Evolutionary conservation across 495 filamentous ascomycete species (phyloP).

Genomic region (Bacidia rubella): DNA sequence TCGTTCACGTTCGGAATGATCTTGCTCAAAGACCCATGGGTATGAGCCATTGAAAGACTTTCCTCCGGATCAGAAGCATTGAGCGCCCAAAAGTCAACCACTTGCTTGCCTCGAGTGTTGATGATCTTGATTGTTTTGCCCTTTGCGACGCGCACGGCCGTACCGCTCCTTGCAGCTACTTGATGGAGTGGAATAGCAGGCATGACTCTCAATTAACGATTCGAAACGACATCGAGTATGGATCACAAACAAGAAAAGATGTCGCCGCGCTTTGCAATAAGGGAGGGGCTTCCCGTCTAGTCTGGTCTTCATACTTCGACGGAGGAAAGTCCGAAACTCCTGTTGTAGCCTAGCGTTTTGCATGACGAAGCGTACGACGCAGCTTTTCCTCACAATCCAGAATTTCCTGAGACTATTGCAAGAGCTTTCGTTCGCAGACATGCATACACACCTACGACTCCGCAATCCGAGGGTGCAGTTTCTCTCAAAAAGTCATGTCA

Average conservation of each 20-base stretch:
- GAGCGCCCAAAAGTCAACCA: slow-evolving; percentile 38
- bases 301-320: too few species aligned
- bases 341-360: too few species aligned
- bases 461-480: not conserved
- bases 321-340: too few species aligned
- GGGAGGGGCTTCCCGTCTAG: too few species aligned
- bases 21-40: slow-evolving; percentile 23
- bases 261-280: too few species aligned
- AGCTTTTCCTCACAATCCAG: too few species aligned
- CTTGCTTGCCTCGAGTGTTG: slow-evolving; percentile 40
- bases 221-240: too few species aligned
- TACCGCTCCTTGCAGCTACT: slow-evolving; percentile 26
- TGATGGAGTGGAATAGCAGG: slow-evolving; percentile 1
- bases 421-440: too few species aligned
- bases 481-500: not conserved
- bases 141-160: slow-evolving; percentile 24
- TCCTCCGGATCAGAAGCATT: slow-evolving; percentile 8
- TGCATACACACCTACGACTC: not conserved
- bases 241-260: too few species aligned
- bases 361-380: too few species aligned
- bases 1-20: slow-evolving; percentile 24
- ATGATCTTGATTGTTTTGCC: slow-evolving; percentile 36
- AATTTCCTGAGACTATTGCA: too few species aligned
- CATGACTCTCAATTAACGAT: not conserved
- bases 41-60: slow-evolving; percentile 31